Evolutionary conservation across 108 stramenopile species (phyloP).

Genomic region (Nitzschia inconspicua): DNA sequence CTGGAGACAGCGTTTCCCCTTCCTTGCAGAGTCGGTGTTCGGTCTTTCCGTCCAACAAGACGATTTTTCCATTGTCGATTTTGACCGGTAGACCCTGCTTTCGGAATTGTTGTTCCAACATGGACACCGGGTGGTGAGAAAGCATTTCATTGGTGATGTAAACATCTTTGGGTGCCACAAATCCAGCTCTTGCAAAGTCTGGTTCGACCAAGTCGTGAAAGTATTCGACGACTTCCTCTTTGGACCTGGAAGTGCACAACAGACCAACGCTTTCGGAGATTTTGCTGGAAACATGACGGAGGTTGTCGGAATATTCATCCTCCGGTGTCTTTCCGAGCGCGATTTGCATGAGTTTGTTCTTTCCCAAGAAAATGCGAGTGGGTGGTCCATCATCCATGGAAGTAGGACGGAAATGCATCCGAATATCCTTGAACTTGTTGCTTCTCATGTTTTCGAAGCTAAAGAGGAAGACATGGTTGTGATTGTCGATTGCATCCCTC

Average conservation of each 20-base stretch:
- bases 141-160: slow-evolving; percentile 68
- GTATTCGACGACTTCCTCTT: slow-evolving; percentile 77
- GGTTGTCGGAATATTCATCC: slow-evolving; percentile 94
- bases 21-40: slow-evolving; percentile 82
- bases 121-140: slow-evolving; percentile 79
- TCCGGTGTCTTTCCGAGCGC: slow-evolving; percentile 85
- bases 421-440: slow-evolving; percentile 91
- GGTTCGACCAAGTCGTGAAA: slow-evolving; percentile 77
- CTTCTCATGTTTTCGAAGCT: slow-evolving; percentile 94
- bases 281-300: slow-evolving; percentile 78
- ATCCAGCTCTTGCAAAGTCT: slow-evolving; percentile 91
- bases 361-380: slow-evolving; percentile 93
- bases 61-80: slow-evolving; percentile 85
- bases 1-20: slow-evolving; percentile 82
- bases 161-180: slow-evolving; percentile 65
- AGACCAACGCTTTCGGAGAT: slow-evolving; percentile 87
- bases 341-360: slow-evolving; percentile 94
- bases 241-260: slow-evolving; percentile 74
- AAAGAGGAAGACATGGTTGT: slow-evolving; percentile 87
- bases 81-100: slow-evolving; percentile 92
- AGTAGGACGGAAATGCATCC: slow-evolving; percentile 71
- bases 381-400: slow-evolving; percentile 17
- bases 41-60: slow-evolving; percentile 67
- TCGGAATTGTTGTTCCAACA: slow-evolving; percentile 93
- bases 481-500: slow-evolving; percentile 81